Base-by-base conservation (phyloP, 306 rosid genomes). In the Inga laurina region DNA sequence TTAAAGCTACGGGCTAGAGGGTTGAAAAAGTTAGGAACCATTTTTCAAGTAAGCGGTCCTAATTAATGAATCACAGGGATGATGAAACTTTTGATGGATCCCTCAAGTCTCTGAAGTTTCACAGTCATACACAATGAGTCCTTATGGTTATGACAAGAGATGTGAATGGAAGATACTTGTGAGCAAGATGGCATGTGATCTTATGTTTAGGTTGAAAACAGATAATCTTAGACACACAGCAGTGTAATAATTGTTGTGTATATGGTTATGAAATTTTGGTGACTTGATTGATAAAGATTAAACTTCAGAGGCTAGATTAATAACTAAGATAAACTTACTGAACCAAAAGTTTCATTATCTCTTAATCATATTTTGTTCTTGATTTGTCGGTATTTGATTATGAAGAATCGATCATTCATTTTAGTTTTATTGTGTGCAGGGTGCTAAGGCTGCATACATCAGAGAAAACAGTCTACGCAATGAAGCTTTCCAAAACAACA, bases 401-500 rank as follows among this genome's bases (percentile, higher is more conserved):
- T 34, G 64, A 39, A 59, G 67, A 34, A 34, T 32, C 1, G 39
- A 65, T 65, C 41, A 65, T 16, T 37, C 72, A 66, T 34, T 35
- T 35, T 15, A 69, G 11, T 48, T 43, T 13, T 12, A 41, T 62
- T 70, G 43, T 71, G 79, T 46, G 75, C 39, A 94, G 98, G 99
- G 99, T 77, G 97, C 94, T 45, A 90, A 89, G 87, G 78, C 86
- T 78, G 76, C 88, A 70, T 92, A 89, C 86, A 75, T 81, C 62
- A 88, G 99, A 89, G 97, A 92, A 77, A 85, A 90, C 90, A 97
- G 98, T 83, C 91, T 97, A 72, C 96, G 97, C 83, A 82, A 21
- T 80, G 99, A 96, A 90, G 81, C 65, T 30, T 83, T 59, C 16
- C 12, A 27, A 19, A 15, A 74, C 24, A n/a, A 1, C 8, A 9